These are phyloP conservation scores for Lathyrus aphaca DNA, from an alignment of 306 rosid genomes.

Conservation along the genomic window DNA sequence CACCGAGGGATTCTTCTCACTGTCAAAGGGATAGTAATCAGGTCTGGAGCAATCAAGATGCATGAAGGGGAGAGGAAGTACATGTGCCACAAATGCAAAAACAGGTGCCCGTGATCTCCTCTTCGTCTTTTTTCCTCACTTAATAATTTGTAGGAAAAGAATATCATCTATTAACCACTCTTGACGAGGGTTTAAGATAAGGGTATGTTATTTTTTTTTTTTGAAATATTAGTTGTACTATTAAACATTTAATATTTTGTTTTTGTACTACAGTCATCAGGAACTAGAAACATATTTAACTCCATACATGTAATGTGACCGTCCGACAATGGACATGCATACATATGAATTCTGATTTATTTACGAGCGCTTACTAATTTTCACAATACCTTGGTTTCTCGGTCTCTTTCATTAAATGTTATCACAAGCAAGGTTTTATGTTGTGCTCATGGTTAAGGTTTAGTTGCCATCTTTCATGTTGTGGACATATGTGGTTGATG, in stretches of 20 bases:
- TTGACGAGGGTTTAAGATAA: not conserved
- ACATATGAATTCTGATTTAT: not conserved
- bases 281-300: not conserved
- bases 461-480: not conserved
- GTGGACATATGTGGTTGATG: not conserved
- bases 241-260: not conserved
- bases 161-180: not conserved
- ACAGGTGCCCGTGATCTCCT: slow-evolving; percentile 43
- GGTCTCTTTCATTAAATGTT: not conserved
- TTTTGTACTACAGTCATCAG: not conserved
- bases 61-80: slow-evolving; percentile 96
- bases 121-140: slow-evolving; percentile 1
- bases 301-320: not conserved
- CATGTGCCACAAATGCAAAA: slow-evolving; percentile 80
- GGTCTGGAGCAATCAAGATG: slow-evolving; percentile 89
- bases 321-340: not conserved
- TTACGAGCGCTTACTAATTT: not conserved
- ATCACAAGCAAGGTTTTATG: not conserved
- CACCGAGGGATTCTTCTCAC: slow-evolving; percentile 91
- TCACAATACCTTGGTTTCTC: not conserved
- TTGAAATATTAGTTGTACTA: not conserved
- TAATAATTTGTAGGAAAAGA: not conserved
- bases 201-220: not conserved
- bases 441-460: not conserved
- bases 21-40: slow-evolving; percentile 85